Percentiles rank a stretch among this genome's conserved stretches.
Conservation (phyloP, 2,329 filamentous ascomycete genomes). For the Cladosporium sp. region DNA sequence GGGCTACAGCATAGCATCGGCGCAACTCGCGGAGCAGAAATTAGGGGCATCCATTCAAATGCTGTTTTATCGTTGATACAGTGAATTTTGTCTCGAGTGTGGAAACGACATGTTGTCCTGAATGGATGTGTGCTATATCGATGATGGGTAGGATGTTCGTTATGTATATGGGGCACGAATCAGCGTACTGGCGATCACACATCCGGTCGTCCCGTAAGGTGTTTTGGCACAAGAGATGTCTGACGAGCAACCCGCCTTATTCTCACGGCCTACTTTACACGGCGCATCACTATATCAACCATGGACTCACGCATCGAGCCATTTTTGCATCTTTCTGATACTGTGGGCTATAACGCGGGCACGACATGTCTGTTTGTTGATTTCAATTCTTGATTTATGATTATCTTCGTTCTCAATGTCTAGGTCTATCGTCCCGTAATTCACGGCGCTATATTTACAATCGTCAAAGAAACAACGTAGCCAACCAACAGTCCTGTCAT, state of each 20-base stretch:
- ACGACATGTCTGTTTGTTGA: neutral
- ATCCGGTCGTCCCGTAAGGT: neutral
- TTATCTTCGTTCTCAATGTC: neutral
- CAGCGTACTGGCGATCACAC: neutral
- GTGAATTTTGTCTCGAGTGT: neutral
- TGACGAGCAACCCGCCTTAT: neutral
- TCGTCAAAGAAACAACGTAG: neutral
- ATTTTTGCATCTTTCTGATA: neutral
- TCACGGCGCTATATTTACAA: slow-evolving; percentile 12
- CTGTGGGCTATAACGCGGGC: neutral
- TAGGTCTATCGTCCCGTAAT: slow-evolving; percentile 8
- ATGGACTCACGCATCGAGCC: neutral
- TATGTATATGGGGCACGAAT: neutral
- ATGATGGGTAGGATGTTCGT: neutral
- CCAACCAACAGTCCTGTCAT: neutral
- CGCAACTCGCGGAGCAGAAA: slow-evolving; percentile 4
- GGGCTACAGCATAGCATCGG: slow-evolving; percentile 19
- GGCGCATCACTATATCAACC: neutral
- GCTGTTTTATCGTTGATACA: neutral
- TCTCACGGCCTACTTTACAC: neutral
- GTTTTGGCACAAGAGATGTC: neutral
- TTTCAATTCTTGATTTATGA: neutral
- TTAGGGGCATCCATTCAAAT: slow-evolving; percentile 3
- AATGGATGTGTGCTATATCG: neutral
- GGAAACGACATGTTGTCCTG: neutral